phyloP scores from a whole-genome alignment of 768 basidiomycete genomes.

The Russula sp. region DNA sequence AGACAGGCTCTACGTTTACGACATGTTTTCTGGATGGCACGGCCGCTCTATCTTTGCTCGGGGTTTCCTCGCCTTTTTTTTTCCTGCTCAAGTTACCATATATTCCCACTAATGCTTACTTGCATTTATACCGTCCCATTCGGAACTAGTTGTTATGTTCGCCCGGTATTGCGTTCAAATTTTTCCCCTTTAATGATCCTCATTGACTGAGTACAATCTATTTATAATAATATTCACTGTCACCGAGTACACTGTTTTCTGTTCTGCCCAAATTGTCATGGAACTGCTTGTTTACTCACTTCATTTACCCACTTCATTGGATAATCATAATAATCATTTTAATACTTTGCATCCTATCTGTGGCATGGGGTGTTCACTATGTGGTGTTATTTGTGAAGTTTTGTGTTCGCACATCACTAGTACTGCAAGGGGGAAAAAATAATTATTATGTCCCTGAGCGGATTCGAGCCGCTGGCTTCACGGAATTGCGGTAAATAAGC shows the following conservation, averaged over 20 bases:
- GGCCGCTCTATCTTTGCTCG: background rate
- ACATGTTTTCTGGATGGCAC: background rate
- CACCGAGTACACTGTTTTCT: background rate
- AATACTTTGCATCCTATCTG: too few species aligned
- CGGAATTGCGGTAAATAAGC: constrained; percentile 10
- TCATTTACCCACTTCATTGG: background rate
- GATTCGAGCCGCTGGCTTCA: constrained; percentile 30
- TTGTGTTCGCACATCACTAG: too few species aligned
- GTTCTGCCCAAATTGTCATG: constrained; percentile 6
- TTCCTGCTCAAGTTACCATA: background rate
- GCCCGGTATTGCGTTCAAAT: background rate
- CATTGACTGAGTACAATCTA: constrained; percentile 19
- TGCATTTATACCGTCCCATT: constrained; percentile 1
- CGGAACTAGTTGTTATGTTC: background rate
- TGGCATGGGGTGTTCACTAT: too few species aligned
- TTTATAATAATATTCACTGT: background rate
- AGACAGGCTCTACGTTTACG: background rate
- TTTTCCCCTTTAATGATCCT: background rate
- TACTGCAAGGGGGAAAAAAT: background rate
- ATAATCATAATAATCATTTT: constrained; percentile 1
- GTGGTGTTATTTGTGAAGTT: too few species aligned
- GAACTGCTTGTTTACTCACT: constrained; percentile 2
- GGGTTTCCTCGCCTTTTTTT: background rate
- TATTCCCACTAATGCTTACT: constrained; percentile 6
- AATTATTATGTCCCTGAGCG: constrained; percentile 23